Conservation (phyloP, 2,329 filamentous ascomycete genomes). For the Eutypella sp. region DNA sequence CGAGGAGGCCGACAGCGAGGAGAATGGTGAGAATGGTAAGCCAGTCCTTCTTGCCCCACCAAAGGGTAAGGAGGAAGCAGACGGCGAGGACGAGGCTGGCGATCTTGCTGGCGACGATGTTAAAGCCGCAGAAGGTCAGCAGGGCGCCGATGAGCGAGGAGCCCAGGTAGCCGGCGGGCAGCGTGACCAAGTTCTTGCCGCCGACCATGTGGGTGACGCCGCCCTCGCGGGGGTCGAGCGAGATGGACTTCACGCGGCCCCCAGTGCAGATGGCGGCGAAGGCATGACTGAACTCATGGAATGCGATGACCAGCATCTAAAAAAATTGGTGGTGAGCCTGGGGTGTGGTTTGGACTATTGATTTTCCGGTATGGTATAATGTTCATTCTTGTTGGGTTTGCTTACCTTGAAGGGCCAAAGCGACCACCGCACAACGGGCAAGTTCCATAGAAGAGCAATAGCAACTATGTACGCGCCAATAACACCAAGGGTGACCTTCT, state of each 20-base stretch:
- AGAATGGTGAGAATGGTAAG: conserved; percentile 68
- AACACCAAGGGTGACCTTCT: conserved; percentile 65
- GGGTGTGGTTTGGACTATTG: background rate
- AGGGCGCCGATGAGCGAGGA: conserved; percentile 72
- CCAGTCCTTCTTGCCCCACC: conserved; percentile 79
- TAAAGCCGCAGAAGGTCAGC: conserved; percentile 74
- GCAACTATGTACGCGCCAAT: conserved; percentile 67
- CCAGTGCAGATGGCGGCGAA: conserved; percentile 68
- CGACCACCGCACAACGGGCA: conserved; percentile 69
- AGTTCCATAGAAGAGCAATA: conserved; percentile 74
- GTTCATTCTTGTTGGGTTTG: background rate
- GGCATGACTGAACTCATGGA: conserved; percentile 76
- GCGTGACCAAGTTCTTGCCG: conserved; percentile 63
- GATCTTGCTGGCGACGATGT: conserved; percentile 77
- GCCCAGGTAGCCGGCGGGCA: conserved; percentile 74
- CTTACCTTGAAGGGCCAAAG: conserved; percentile 76
- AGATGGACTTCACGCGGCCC: conserved; percentile 69
- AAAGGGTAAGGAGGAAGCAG: conserved; percentile 73
- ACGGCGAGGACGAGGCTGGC: conserved; percentile 67
- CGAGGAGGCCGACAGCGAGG: conserved; percentile 62
- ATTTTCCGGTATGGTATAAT: too few species aligned
- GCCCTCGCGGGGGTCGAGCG: conserved; percentile 69
- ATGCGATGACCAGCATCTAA: conserved; percentile 77
- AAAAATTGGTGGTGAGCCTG: too few species aligned
- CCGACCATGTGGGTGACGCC: conserved; percentile 75